Conservation (phyloP, 768 basidiomycete genomes). For the Coprinellus aureogranulatus region DNA sequence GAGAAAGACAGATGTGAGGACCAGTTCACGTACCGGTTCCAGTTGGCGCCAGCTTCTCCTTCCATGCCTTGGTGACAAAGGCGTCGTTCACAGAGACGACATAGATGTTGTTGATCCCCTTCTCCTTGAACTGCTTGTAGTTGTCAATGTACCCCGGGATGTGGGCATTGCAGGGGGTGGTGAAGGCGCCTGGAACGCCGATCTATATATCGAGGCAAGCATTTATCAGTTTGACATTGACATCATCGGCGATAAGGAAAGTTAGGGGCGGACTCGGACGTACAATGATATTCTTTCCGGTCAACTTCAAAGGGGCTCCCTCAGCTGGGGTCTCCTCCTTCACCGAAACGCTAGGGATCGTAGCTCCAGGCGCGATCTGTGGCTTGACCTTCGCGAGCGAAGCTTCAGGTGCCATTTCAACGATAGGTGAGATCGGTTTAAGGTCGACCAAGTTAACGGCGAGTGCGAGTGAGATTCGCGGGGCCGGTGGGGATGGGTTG, state of each 20-base stretch:
- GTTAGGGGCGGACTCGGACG: no score
- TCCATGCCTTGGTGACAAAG: slow-evolving; percentile 75
- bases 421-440: not conserved
- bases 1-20: no score
- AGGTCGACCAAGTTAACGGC: no score
- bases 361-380: slow-evolving; percentile 47
- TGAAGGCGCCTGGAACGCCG: slow-evolving; percentile 77
- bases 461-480: no score
- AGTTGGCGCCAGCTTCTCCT: slow-evolving; percentile 53
- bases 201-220: slow-evolving; percentile 40
- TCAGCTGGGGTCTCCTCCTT: slow-evolving; percentile 58
- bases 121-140: slow-evolving; percentile 70
- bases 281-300: slow-evolving; percentile 65
- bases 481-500: no score
- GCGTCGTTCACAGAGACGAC: slow-evolving; percentile 78
- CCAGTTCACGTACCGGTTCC: slow-evolving; percentile 50
- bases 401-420: not conserved
- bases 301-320: slow-evolving; percentile 41
- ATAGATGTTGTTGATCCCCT: slow-evolving; percentile 70
- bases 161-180: slow-evolving; percentile 66
- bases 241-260: not conserved
- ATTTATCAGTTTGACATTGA: not conserved
- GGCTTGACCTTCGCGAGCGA: slow-evolving; percentile 14
- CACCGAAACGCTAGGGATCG: slow-evolving; percentile 49
- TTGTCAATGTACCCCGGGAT: slow-evolving; percentile 62